These are phyloP conservation scores for Epichloe baconii DNA, from an alignment of 2,329 filamentous ascomycete species.

Conservation along the genomic window DNA sequence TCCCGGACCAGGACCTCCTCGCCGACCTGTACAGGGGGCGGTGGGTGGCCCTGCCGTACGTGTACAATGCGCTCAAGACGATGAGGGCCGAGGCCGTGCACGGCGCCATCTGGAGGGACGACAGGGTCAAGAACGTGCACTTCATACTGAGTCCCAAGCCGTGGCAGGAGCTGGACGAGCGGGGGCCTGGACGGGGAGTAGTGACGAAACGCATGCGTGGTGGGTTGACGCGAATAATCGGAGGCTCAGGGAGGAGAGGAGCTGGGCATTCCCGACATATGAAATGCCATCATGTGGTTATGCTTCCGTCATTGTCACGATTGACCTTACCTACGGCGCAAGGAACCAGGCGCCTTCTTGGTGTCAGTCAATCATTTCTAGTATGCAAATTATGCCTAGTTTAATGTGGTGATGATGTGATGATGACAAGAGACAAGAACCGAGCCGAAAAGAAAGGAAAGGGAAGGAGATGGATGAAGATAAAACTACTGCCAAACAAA, in stretches of 20 bases:
- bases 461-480: too few species aligned
- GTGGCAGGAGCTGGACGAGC: constrained; percentile 38
- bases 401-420: too few species aligned
- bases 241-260: constrained; percentile 28
- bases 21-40: constrained; percentile 39
- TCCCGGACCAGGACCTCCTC: constrained; percentile 47
- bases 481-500: too few species aligned
- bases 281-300: neutral
- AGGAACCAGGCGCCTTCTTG: too few species aligned
- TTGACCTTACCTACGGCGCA: too few species aligned
- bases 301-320: too few species aligned
- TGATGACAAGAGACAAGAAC: too few species aligned
- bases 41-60: constrained; percentile 46
- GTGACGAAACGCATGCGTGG: constrained; percentile 39
- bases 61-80: constrained; percentile 52
- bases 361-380: too few species aligned
- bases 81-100: constrained; percentile 41
- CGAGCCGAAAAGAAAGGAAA: neutral
- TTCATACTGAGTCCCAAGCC: constrained; percentile 50
- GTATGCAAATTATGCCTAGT: too few species aligned
- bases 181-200: constrained; percentile 29
- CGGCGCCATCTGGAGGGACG: constrained; percentile 42
- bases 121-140: constrained; percentile 46
- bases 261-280: constrained; percentile 18
- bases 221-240: constrained; percentile 38